These are phyloP conservation scores for Moesziomyces antarcticus DNA, from an alignment of 1,284 basidiomycete species.

Conservation along the genomic window DNA sequence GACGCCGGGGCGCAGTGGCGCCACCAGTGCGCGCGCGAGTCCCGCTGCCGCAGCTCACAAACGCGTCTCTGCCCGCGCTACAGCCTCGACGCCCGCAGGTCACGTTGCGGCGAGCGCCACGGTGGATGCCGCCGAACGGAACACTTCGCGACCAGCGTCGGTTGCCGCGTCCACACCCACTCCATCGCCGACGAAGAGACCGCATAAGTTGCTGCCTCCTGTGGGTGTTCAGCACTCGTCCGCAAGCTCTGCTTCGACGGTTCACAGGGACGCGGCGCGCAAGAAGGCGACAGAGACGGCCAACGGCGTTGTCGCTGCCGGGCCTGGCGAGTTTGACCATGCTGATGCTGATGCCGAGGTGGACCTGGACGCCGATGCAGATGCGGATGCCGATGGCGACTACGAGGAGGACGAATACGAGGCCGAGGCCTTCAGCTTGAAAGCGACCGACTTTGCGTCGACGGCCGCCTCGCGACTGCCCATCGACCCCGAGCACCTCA, in stretches of 20 bases:
- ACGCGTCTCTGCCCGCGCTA: background rate
- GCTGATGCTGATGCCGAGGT: slow-evolving; percentile 7
- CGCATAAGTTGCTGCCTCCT: background rate
- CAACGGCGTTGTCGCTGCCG: background rate
- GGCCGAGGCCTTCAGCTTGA: background rate
- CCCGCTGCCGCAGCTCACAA: slow-evolving; percentile 20
- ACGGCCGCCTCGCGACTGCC: slow-evolving; percentile 19
- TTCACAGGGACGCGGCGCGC: too few relatives aligned
- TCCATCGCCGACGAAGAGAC: background rate
- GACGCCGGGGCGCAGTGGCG: slow-evolving; percentile 24
- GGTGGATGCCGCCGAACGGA: background rate
- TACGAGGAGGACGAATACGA: slow-evolving; percentile 23
- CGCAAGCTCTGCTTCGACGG: background rate
- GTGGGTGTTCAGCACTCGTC: background rate
- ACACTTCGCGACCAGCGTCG: background rate
- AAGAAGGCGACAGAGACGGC: background rate
- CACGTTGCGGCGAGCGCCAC: slow-evolving; percentile 1
- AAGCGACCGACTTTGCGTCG: background rate
- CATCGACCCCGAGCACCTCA: slow-evolving; percentile 23
- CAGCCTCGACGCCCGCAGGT: slow-evolving; percentile 2
- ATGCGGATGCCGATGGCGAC: slow-evolving; percentile 40
- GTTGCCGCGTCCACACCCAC: background rate
- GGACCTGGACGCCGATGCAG: slow-evolving; percentile 30
- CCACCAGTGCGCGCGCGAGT: slow-evolving; percentile 16
- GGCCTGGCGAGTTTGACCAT: background rate